These are phyloP conservation scores for Thuja plicata DNA, from an alignment of 83 land plant genomes.

Conservation along the genomic window DNA sequence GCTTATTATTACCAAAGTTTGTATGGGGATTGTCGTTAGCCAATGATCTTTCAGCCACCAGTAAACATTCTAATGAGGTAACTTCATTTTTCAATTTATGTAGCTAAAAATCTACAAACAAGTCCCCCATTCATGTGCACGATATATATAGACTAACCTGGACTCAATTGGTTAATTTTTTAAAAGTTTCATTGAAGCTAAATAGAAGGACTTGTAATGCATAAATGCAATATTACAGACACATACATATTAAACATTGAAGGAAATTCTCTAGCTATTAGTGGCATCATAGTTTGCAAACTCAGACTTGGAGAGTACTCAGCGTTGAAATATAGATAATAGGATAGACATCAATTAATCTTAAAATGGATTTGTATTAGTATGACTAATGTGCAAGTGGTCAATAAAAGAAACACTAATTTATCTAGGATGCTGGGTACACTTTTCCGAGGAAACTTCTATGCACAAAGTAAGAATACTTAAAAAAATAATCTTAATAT, in stretches of 20 bases:
- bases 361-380: no score
- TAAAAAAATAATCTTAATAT: no score
- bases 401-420: no score
- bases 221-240: not conserved
- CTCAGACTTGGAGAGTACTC: no score
- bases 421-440: no score
- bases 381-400: no score
- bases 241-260: not conserved
- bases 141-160: not conserved
- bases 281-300: no score
- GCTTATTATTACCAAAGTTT: constrained; percentile 53
- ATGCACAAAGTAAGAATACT: no score
- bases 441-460: no score
- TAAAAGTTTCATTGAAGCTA: not conserved
- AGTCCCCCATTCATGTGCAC: not conserved
- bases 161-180: not conserved
- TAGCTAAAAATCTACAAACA: not conserved
- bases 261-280: no score
- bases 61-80: constrained; percentile 41
- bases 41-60: constrained; percentile 18
- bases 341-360: no score
- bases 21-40: constrained; percentile 32
- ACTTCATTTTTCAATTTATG: not conserved
- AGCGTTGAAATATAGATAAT: no score
- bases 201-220: constrained; percentile 6